Evolutionary conservation across 2,329 filamentous ascomycete species (phyloP).

Genomic region (Rosellinia necatrix): DNA sequence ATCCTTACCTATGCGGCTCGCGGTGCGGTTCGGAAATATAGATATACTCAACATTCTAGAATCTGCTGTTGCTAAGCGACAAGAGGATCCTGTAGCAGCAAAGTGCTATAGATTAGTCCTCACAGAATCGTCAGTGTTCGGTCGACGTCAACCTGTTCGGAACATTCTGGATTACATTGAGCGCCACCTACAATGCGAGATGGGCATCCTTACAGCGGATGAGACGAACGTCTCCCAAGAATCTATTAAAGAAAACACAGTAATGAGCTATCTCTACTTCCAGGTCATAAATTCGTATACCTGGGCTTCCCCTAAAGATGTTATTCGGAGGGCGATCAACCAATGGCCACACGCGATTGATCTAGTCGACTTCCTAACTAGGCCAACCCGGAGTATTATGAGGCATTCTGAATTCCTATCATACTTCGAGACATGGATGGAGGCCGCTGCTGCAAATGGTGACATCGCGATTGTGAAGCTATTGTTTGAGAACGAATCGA

Average conservation of each 20-base stretch:
- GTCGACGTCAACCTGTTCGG: conserved; percentile 3
- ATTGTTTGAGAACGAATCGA: conserved; percentile 3
- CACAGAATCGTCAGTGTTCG: background rate
- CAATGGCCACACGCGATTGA: background rate
- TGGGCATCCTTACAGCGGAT: background rate
- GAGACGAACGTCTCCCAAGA: background rate
- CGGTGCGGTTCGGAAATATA: background rate
- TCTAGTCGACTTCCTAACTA: background rate
- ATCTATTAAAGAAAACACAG: background rate
- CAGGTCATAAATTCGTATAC: background rate
- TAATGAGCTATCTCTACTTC: background rate
- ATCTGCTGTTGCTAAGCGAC: background rate
- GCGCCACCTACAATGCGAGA: background rate
- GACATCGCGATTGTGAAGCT: background rate
- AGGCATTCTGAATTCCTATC: background rate
- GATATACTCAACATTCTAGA: background rate
- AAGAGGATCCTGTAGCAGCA: background rate
- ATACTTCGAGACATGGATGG: background rate
- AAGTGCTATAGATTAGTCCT: background rate
- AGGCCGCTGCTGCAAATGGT: background rate
- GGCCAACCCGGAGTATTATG: background rate
- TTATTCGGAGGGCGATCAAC: background rate
- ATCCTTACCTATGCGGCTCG: background rate
- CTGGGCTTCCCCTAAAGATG: background rate
- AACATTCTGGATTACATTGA: background rate